Conservation (phyloP, 2,329 filamentous ascomycete genomes). For the Akanthomyces dipterigenus region DNA sequence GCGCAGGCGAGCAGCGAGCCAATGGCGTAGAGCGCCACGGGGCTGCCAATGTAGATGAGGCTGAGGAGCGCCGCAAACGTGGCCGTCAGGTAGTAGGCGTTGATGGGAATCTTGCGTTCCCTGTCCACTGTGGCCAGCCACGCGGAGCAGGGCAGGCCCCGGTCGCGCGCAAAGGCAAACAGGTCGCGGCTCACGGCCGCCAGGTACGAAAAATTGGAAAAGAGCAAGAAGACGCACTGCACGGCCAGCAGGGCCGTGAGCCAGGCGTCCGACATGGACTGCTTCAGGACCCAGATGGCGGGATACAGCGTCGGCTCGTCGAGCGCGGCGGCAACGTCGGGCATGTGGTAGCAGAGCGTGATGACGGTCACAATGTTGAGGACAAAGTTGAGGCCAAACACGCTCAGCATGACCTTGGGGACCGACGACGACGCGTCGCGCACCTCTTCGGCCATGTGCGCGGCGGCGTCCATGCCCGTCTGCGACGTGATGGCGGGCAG, state of each 20-base stretch:
- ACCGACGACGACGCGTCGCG: constrained; percentile 13
- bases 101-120: constrained; percentile 8
- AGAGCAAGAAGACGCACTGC: constrained; percentile 9
- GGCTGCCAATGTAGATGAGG: constrained; percentile 15
- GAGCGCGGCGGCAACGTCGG: constrained; percentile 10
- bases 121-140: constrained; percentile 12
- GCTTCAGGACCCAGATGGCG: constrained; percentile 9
- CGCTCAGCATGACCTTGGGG: constrained; percentile 11
- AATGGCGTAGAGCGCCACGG: constrained; percentile 15
- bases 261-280: constrained; percentile 13
- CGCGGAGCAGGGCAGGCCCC: constrained; percentile 3
- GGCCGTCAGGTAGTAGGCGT: constrained; percentile 11
- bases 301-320: constrained; percentile 11
- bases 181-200: constrained; percentile 12
- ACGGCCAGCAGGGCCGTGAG: constrained; percentile 10
- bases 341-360: constrained; percentile 12
- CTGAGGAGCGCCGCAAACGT: constrained; percentile 5
- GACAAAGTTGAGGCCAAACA: constrained; percentile 5
- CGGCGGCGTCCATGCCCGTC: constrained; percentile 12
- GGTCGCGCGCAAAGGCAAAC: constrained; percentile 13
- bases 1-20: constrained; percentile 13
- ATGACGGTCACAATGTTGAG: constrained; percentile 8
- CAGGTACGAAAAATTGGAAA: constrained; percentile 13
- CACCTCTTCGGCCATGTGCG: constrained; percentile 16
- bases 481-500: constrained; percentile 12